phyloP scores from a whole-genome alignment of 1,284 basidiomycete species.

The Fistulina hepatica region DNA sequence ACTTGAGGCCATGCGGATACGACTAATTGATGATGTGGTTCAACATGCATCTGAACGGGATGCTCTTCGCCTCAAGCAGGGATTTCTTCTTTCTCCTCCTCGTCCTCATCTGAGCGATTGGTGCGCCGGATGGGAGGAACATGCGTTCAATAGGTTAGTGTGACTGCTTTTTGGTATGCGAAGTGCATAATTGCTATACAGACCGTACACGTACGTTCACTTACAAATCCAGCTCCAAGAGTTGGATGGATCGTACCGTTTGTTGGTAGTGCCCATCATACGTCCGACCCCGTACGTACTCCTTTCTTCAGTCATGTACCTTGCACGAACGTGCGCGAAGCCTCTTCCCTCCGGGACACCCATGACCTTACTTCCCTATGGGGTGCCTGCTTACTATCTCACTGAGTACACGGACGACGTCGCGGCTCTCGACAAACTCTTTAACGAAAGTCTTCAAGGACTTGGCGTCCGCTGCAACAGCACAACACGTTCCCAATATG shows the following conservation, averaged over 20 bases:
- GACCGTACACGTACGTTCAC: slow-evolving; percentile 48
- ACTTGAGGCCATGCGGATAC: slow-evolving; percentile 30
- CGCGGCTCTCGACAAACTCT: slow-evolving; percentile 10
- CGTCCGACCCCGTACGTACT: slow-evolving; percentile 42
- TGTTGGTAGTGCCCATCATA: slow-evolving; percentile 52
- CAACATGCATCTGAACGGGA: slow-evolving; percentile 21
- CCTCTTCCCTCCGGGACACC: slow-evolving; percentile 49
- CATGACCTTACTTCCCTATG: slow-evolving; percentile 55
- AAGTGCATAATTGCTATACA: slow-evolving; percentile 18
- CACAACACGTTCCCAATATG: slow-evolving; percentile 27
- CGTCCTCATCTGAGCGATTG: slow-evolving; percentile 37
- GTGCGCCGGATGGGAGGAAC: slow-evolving; percentile 51
- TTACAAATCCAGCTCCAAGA: slow-evolving; percentile 41
- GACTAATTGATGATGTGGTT: slow-evolving; percentile 49
- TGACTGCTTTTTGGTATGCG: slow-evolving; percentile 2
- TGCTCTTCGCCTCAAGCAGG: slow-evolving; percentile 39
- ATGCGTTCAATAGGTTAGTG: slow-evolving; percentile 33
- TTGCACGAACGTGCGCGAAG: slow-evolving; percentile 19
- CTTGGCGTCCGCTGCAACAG: slow-evolving; percentile 4
- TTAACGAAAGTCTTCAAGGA: slow-evolving; percentile 10
- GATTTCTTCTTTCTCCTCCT: slow-evolving; percentile 44
- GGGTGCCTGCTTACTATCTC: slow-evolving; percentile 61
- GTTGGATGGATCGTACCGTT: slow-evolving; percentile 23
- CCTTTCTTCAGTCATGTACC: slow-evolving; percentile 22
- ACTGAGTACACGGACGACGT: slow-evolving; percentile 16